phyloP scores from a whole-genome alignment of 2,329 filamentous ascomycete genomes.

The Aspergillus piperis region DNA sequence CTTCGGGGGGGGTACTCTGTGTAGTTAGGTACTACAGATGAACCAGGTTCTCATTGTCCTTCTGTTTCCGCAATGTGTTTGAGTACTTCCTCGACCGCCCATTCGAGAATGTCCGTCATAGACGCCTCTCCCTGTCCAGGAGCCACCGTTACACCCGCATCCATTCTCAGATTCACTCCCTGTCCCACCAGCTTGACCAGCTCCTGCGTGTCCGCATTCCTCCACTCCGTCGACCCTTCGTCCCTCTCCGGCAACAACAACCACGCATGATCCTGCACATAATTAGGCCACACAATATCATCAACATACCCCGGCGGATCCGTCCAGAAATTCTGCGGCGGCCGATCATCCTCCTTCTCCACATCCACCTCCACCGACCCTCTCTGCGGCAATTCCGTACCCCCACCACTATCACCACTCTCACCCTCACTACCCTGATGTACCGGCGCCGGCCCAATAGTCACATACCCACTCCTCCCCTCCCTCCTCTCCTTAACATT shows the following conservation, averaged over 20 bases:
- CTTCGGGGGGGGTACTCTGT: neutral
- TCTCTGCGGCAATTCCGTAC: neutral
- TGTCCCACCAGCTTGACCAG: constrained; percentile 34
- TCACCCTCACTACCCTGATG: constrained; percentile 2
- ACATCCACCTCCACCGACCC: constrained; percentile 26
- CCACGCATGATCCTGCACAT: constrained; percentile 77
- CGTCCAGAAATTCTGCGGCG: constrained; percentile 80
- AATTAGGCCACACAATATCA: constrained; percentile 93
- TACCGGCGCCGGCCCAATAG: constrained; percentile 42
- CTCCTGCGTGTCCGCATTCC: constrained; percentile 23
- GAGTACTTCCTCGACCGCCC: constrained; percentile 68
- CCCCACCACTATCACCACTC: neutral
- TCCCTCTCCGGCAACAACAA: constrained; percentile 69
- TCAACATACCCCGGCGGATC: constrained; percentile 95
- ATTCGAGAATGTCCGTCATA: constrained; percentile 64
- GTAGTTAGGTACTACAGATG: neutral
- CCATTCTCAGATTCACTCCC: constrained; percentile 46
- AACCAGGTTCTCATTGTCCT: neutral
- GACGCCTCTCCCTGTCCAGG: constrained; percentile 57
- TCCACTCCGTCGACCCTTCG: constrained; percentile 41
- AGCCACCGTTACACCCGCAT: constrained; percentile 48
- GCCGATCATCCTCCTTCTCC: constrained; percentile 36
- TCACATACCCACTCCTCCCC: constrained; percentile 50
- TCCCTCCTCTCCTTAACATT: constrained; percentile 44
- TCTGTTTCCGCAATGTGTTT: constrained; percentile 25